These are phyloP conservation scores for Leccinum subgranulosum DNA, from an alignment of 768 basidiomycete genomes.

Conservation along the genomic window DNA sequence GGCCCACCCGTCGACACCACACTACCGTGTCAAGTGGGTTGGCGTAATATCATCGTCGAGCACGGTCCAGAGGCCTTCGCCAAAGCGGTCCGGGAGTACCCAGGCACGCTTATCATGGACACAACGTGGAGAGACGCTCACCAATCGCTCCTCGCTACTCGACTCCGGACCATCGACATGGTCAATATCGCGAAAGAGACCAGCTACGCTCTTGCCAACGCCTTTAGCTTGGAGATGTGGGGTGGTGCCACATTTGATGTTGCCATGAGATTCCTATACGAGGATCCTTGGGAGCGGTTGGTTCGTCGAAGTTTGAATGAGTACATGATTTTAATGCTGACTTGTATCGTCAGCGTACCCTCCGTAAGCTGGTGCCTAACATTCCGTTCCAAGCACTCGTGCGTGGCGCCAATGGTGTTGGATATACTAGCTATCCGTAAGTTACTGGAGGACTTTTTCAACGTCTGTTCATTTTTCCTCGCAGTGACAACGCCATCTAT, in stretches of 20 bases:
- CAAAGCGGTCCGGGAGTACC: conserved; percentile 95
- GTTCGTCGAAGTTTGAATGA: conserved; percentile 39
- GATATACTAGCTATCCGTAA: conserved; percentile 97
- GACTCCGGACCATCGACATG: conserved; percentile 95
- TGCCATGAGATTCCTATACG: conserved; percentile 98
- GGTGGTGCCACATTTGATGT: conserved; percentile 99
- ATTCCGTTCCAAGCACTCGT: conserved; percentile 98
- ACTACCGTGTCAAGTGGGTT: conserved; percentile 82
- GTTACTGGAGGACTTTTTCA: conserved; percentile 26
- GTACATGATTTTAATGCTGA: conserved; percentile 9
- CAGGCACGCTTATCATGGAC: conserved; percentile 95
- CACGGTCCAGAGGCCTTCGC: conserved; percentile 98
- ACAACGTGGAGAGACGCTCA: conserved; percentile 99
- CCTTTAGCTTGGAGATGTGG: conserved; percentile 98
- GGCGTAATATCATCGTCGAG: conserved; percentile 99
- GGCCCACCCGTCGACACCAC: conserved; percentile 75
- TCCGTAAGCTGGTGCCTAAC: conserved; percentile 95
- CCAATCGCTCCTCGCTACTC: conserved; percentile 95
- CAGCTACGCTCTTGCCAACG: conserved; percentile 89
- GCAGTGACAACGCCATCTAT: conserved; percentile 96
- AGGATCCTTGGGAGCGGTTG: conserved; percentile 99
- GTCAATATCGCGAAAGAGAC: conserved; percentile 98
- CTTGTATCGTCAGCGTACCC: conserved; percentile 56
- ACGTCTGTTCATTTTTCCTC: conserved; percentile 5
- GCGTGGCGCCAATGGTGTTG: conserved; percentile 98